Conservation (phyloP, 139 green algal species). For the Penium margaritaceum region DNA sequence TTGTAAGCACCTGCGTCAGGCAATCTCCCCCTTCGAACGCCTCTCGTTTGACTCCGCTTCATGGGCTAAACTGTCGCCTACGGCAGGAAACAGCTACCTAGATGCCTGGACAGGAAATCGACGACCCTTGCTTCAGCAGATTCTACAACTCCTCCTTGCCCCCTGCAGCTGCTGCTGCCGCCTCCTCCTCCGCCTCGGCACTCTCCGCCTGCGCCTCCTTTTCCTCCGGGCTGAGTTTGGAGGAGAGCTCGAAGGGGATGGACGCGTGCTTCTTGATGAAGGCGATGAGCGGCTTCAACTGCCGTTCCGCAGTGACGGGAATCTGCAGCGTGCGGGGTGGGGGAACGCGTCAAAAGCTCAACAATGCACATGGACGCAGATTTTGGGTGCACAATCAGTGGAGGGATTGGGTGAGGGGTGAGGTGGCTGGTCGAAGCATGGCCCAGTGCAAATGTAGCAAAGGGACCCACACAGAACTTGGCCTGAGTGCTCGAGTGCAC, state of each 20-base stretch:
- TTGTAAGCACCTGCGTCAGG: no score
- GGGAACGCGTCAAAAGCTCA: not conserved
- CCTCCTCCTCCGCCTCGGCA: not conserved
- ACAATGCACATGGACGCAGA: not conserved
- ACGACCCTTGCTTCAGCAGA: no score
- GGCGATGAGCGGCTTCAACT: not conserved
- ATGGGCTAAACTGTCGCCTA: no score
- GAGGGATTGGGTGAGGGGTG: not conserved
- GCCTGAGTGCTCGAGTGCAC: no score
- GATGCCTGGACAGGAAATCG: no score
- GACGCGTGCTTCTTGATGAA: not conserved
- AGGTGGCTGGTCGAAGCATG: not conserved
- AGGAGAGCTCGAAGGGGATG: not conserved
- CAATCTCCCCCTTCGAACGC: no score
- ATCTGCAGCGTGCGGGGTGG: not conserved
- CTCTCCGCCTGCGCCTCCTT: not conserved
- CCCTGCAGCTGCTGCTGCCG: no score
- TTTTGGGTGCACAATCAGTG: not conserved
- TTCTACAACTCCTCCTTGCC: no score
- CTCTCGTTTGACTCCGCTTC: no score
- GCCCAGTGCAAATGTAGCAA: no score
- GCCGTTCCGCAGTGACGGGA: not conserved
- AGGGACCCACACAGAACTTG: no score
- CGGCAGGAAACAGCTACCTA: no score
- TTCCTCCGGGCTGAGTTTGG: not conserved